Percentiles rank a stretch among this genome's conserved stretches.
These are phyloP conservation scores for Diplodia scrobiculata DNA, from an alignment of 2,329 filamentous ascomycete genomes.

Conservation along the genomic window DNA sequence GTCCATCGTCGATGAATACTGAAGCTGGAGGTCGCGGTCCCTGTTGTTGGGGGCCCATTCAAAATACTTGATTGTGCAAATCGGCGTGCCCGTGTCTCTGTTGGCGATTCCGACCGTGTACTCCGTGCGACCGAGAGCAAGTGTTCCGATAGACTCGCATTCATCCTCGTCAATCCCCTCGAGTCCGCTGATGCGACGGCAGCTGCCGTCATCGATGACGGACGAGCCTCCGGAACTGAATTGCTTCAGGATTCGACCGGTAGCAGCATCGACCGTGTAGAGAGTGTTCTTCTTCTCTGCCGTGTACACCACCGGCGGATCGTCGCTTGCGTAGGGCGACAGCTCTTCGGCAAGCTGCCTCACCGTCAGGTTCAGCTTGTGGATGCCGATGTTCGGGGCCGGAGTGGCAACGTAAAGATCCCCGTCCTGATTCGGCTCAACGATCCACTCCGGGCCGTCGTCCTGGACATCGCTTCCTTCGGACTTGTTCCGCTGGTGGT, in stretches of 20 bases:
- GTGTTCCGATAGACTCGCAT: constrained; percentile 76
- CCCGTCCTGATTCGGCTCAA: constrained; percentile 87
- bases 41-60: constrained; percentile 94
- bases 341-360: constrained; percentile 85
- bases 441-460: constrained; percentile 90
- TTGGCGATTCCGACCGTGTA: constrained; percentile 87
- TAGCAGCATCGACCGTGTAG: constrained; percentile 84
- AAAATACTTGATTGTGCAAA: constrained; percentile 88
- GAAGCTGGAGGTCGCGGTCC: constrained; percentile 80
- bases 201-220: constrained; percentile 71
- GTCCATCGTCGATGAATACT: constrained; percentile 80
- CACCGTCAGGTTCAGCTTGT: constrained; percentile 71
- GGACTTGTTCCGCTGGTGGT: constrained; percentile 61
- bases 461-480: constrained; percentile 50
- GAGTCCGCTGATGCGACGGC: constrained; percentile 43
- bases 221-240: constrained; percentile 75
- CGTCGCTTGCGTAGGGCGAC: constrained; percentile 72
- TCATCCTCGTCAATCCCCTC: constrained; percentile 66
- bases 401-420: constrained; percentile 84
- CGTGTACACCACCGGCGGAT: constrained; percentile 79
- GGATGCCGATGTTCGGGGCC: constrained; percentile 60
- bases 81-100: constrained; percentile 68
- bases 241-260: constrained; percentile 77
- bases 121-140: constrained; percentile 82
- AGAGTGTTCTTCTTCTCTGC: constrained; percentile 89